These are phyloP conservation scores for Loxodes magnus DNA, from an alignment of 73 alveolate genomes.

Conservation along the genomic window DNA sequence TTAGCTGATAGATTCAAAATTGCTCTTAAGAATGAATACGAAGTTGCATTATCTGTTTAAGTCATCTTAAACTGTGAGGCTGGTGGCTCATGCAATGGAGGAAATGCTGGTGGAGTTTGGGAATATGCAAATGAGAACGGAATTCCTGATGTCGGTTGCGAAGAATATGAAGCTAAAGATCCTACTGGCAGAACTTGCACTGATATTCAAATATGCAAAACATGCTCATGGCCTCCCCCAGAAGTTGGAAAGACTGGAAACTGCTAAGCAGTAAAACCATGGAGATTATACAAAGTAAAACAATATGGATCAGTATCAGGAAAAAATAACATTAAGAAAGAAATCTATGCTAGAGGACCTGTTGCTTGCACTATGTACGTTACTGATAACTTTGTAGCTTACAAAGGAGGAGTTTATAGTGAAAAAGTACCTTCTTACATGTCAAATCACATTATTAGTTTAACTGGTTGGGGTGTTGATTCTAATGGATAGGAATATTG, in stretches of 20 bases:
- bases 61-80: slow-evolving; percentile 61
- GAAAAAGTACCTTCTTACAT: slow-evolving; percentile 18
- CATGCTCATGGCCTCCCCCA: slow-evolving; percentile 49
- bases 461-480: slow-evolving; percentile 76
- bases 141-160: slow-evolving; percentile 56
- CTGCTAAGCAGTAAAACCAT: slow-evolving; percentile 43
- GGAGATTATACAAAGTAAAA: slow-evolving; percentile 30
- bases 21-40: slow-evolving; percentile 17
- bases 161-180: slow-evolving; percentile 43
- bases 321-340: slow-evolving; percentile 53
- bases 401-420: slow-evolving; percentile 67
- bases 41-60: slow-evolving; percentile 41
- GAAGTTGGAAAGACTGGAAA: slow-evolving; percentile 27
- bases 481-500: slow-evolving; percentile 64
- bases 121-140: slow-evolving; percentile 37
- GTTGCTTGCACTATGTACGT: slow-evolving; percentile 60
- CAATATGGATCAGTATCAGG: slow-evolving; percentile 44
- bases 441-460: slow-evolving; percentile 48
- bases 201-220: slow-evolving; percentile 32
- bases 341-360: slow-evolving; percentile 58
- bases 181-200: slow-evolving; percentile 31
- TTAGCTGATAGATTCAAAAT: slow-evolving; percentile 76
- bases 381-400: slow-evolving; percentile 39
- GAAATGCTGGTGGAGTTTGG: slow-evolving; percentile 60
- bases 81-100: slow-evolving; percentile 70